Evolutionary conservation across 1,284 basidiomycete species (phyloP), one percentile per base, ranked within the genome.

Genomic region (Cryptococcus maquisensis): DNA sequence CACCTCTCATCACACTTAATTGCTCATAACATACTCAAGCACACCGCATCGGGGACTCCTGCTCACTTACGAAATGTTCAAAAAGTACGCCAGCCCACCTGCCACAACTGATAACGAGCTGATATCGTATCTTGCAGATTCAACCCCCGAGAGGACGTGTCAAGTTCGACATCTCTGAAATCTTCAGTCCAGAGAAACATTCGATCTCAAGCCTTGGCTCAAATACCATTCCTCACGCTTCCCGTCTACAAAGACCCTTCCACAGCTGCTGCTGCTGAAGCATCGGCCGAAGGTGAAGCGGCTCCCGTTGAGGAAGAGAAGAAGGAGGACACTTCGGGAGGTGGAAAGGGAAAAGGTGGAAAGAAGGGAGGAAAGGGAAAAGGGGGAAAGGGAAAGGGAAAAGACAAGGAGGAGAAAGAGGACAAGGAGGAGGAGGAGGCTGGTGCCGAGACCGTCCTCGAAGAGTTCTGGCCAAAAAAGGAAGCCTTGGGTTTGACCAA

Each of bases 391-490:
- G 65, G 65, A 26, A 67, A 68, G 52, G 58, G 52, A 2, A 62
- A 65, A 43, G 60, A 62, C 28, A 54, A 66, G 50, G 62, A 62
- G 24, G 57, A 62, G 1, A 57, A 65, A 7, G 61, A 56, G 16
- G 72, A 64, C 21, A 68, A 62, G 8, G 82, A 82, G 46, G 65
- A 51, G 2, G 70, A 60, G 10, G 70, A 64, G 37, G 72, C 69
- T 26, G 81, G 81, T 44, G 88, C 88, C 60, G 84, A 84, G 2
- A 72, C 67, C 1, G 69, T 83, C 18, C 79, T 99, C 21, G 96
- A 99, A 72, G 82, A 84, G 65, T 84, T 98, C 54, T 98, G 96
- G 96, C 92, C 94, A 13, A 99, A 98, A 86, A 98, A 98, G 81
- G 94, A 98, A 78, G 81, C 86, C 1, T 80, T 98, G 45, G 87